Conservation (phyloP, 306 rosid genomes). For the Pterocarpus macrocarpus region DNA sequence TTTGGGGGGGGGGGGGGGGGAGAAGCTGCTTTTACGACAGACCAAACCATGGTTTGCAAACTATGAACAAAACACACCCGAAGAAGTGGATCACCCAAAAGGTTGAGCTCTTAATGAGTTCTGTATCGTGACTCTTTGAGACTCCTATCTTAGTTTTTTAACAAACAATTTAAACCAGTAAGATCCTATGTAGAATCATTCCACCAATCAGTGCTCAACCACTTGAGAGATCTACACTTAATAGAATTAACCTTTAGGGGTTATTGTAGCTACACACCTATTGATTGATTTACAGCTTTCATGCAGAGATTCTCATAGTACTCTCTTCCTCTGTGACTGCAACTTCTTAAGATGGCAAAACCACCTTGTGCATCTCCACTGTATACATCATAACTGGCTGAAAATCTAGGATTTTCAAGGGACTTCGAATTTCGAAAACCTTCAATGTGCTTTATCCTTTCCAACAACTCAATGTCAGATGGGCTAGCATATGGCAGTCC, state of each 20-base stretch:
- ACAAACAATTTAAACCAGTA: conserved; percentile 33
- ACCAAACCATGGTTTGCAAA: too few relatives aligned
- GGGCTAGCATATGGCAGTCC: conserved; percentile 97
- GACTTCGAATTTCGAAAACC: conserved; percentile 61
- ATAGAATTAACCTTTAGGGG: neutral
- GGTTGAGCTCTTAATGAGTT: conserved; percentile 12
- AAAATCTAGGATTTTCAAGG: conserved; percentile 44
- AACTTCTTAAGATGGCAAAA: conserved; percentile 78
- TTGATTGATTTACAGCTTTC: conserved; percentile 98
- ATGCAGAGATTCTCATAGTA: conserved; percentile 97
- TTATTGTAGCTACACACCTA: conserved; percentile 65
- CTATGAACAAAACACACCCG: too few relatives aligned
- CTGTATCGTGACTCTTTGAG: conserved; percentile 11
- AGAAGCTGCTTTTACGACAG: too few relatives aligned
- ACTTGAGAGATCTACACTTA: conserved; percentile 33
- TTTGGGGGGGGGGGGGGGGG: too few relatives aligned
- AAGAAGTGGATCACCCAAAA: conserved; percentile 11
- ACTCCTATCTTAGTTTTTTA: neutral
- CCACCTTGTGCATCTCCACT: conserved; percentile 68
- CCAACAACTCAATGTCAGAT: conserved; percentile 86
- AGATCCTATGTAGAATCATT: conserved; percentile 22
- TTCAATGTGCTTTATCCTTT: conserved; percentile 92
- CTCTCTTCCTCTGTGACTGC: conserved; percentile 85
- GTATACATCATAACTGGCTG: conserved; percentile 51
- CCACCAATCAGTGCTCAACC: conserved; percentile 26